Evolutionary conservation across 805 yeast genomes (phyloP), one percentile per base, ranked within the genome.

Genomic region (Barnettozyma siamensis): DNA sequence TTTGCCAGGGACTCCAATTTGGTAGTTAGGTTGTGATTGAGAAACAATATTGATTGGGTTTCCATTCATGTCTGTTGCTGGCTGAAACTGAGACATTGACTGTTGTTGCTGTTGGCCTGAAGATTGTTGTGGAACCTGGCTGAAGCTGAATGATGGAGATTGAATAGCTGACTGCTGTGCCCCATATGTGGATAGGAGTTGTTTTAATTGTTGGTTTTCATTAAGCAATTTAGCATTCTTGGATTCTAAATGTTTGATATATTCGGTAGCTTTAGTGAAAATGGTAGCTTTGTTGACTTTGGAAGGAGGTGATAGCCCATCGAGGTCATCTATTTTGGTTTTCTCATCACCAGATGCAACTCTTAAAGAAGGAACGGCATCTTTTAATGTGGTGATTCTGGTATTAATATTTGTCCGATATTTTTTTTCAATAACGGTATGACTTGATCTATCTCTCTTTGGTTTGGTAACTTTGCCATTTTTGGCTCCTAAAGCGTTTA

Each of bases 221-320:
- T 66, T 58, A 39, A 58, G 56, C 51, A 85, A 63, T 28, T 64
- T 58, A 3, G 60, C 33, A 27, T 51, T 53, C 41, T 51, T 53
- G 17, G 63, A 57, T 58, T 85, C 88, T 48, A 85, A 64, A 57
- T 83, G 88, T 49, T 73, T 76, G 48, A 84, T 83, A 54, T 84
- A 84, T 58, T 84, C 93, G 3, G 84, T 78, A 1, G 91, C 86
- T 53, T 84, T 84, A 21, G 83, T 68, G 45, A 84, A 65, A 36
- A 84, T 83, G 13, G 82, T 81, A 12, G 91, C 93, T 60, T 85
- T 85, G 59, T 83, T 84, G 41, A 86, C 66, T 57, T 83, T 83
- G 27, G 75, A 62, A 9, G 89, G 88, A 0, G 93, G 93, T 18
- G 80, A 71, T 27, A 84, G 67, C 3, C 93, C 94, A 48, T 84